Base-by-base conservation (phyloP, 2,329 filamentous ascomycete species). In the Penicillium sp. region DNA sequence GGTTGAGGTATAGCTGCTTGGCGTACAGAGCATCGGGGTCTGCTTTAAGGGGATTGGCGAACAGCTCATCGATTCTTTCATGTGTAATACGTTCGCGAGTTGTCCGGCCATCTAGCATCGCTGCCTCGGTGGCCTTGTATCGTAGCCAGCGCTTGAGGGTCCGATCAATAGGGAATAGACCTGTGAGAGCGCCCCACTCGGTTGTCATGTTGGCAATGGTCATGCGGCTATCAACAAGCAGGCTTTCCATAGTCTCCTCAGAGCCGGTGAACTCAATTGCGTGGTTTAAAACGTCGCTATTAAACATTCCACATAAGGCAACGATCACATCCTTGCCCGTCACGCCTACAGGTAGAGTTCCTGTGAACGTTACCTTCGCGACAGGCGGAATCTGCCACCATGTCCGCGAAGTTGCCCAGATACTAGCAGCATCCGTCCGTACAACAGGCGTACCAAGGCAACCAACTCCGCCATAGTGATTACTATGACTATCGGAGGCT, bases 271-370 rank as follows among this genome's bases (percentile, higher is more conserved):
- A 96, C 68, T 97, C 93, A 56, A 97, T 86, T 5, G 85, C 85
- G 68, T 96, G 91, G 75, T 97, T 97, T 13, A 97, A 80, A 0
- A 97, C 93, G 41, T 96, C 90, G 62, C 91, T 88, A 50, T 88
- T 84, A 78, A 97, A 95, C 0, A 96, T 75, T 1, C 89, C 90
- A 63, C 90, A 95, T 1, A 97, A 81, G 0, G 91, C 90, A 26
- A 97, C 83, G 61, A 97, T 97, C 11, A 96, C 89, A 71, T 97
- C 94, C 74, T 99, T 97, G 29, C 91, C 93, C 0, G 88, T 91
- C 1, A 96, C 91, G 10, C 92, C 92, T 1, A 78, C 76, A 0
- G 90, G 92, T 7, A 96, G 76, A 0, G 83, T 73, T 7, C 91
- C 92, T 0, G 82, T 89, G 10, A 97, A 79, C 0, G 83, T 92